phyloP scores from a whole-genome alignment of 2,329 filamentous ascomycete genomes.

The Cryphonectria japonica region DNA sequence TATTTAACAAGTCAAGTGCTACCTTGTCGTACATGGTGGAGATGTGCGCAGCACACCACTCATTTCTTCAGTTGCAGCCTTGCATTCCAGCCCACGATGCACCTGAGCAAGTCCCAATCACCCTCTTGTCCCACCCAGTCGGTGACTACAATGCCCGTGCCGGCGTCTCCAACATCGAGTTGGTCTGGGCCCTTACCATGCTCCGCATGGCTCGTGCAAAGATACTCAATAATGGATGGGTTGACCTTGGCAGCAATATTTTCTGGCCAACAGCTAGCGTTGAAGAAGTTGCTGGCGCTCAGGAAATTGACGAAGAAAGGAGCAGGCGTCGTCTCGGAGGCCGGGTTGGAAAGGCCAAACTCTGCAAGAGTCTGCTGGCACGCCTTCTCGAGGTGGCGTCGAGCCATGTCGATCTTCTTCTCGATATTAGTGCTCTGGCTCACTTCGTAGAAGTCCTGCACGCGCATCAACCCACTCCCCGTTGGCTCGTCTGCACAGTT shows the following conservation, averaged over 20 bases:
- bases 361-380: constrained; percentile 54
- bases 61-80: constrained; percentile 54
- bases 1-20: neutral
- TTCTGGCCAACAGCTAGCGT: constrained; percentile 88
- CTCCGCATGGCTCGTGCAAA: constrained; percentile 61
- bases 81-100: constrained; percentile 90
- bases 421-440: constrained; percentile 74
- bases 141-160: constrained; percentile 86
- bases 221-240: constrained; percentile 69
- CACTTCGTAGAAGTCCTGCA: constrained; percentile 96
- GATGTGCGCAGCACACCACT: constrained; percentile 1
- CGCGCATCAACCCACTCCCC: constrained; percentile 73
- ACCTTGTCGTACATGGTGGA: neutral
- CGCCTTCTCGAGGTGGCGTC: constrained; percentile 76
- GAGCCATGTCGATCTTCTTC: constrained; percentile 76
- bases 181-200: constrained; percentile 53
- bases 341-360: constrained; percentile 39
- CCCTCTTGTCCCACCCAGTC: constrained; percentile 89
- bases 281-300: constrained; percentile 93
- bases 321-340: constrained; percentile 34
- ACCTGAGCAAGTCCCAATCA: constrained; percentile 88
- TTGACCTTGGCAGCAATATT: constrained; percentile 87
- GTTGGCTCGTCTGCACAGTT: constrained; percentile 79
- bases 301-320: constrained; percentile 91
- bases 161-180: constrained; percentile 67